Base-by-base conservation (phyloP, 1,284 basidiomycete species). In the Cutaneotrichosporon daszewskae region DNA sequence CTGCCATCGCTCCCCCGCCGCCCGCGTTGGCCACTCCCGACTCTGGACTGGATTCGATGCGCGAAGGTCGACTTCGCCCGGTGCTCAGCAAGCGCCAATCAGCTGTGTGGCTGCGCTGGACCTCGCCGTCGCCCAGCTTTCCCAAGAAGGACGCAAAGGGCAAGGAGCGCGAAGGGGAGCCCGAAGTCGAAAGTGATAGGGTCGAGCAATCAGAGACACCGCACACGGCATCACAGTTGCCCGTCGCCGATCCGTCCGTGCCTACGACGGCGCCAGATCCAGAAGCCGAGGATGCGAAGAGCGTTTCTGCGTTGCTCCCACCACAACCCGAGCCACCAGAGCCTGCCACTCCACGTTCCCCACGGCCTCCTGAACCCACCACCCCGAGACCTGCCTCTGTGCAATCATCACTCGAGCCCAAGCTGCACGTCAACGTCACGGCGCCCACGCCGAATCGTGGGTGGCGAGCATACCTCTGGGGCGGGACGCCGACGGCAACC, bases 31-130 rank as follows among this genome's bases (percentile, higher is more conserved):
- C n/a, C n/a, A n/a, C n/a, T n/a, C n/a, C n/a, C n/a, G n/a, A n/a
- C n/a, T n/a, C n/a, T n/a, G n/a, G n/a, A n/a, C n/a, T n/a, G n/a
- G n/a, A n/a, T n/a, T n/a, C n/a, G n/a, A n/a, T n/a, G n/a, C n/a
- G n/a, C n/a, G n/a, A n/a, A n/a, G n/a, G n/a, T n/a, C n/a, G n/a
- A n/a, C n/a, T n/a, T n/a, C n/a, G n/a, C n/a, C n/a, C n/a, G n/a
- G n/a, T n/a, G n/a, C n/a, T n/a, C n/a, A n/a, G n/a, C n/a, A n/a
- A n/a, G n/a, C n/a, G n/a, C n/a, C n/a, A n/a, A n/a, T n/a, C n/a
- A n/a, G 56, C 42, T 6, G 58, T 60, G 22, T 69, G 66, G 66
- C 35, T 64, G 13, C 49, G 60, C 17, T 69, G 66, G 66, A 59
- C 58, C 33, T 54, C 54, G 7, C 59, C 59, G 4, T 45, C 61